Percentiles rank a stretch among this genome's conserved stretches.
These are phyloP conservation scores for Collybiopsis luxurians DNA, from an alignment of 768 basidiomycete species.

Conservation along the genomic window DNA sequence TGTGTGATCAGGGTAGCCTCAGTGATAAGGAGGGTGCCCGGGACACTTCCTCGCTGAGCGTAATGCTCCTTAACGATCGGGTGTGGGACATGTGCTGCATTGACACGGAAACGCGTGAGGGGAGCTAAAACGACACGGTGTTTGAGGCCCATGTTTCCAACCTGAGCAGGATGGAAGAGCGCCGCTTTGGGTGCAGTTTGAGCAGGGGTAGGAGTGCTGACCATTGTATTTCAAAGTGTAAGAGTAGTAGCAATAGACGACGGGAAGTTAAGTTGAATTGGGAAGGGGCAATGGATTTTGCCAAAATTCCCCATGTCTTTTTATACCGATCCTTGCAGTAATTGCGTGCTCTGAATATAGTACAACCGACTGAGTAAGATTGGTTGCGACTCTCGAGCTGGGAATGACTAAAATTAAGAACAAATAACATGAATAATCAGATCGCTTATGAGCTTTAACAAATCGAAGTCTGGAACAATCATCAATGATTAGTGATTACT, in stretches of 20 bases:
- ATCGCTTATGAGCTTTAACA: too few species aligned
- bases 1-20: constrained; percentile 37
- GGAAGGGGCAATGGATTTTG: too few species aligned
- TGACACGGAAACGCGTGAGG: constrained; percentile 28
- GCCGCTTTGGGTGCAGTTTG: constrained; percentile 3
- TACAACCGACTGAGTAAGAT: too few species aligned
- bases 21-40: constrained; percentile 36
- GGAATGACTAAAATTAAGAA: too few species aligned
- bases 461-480: too few species aligned
- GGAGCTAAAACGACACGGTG: constrained; percentile 35
- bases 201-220: neutral
- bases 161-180: constrained; percentile 27
- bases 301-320: too few species aligned
- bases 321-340: too few species aligned
- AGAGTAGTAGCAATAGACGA: neutral
- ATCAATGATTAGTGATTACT: too few species aligned
- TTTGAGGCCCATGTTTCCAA: constrained; percentile 22
- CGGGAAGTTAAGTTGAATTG: too few species aligned
- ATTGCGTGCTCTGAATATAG: too few species aligned
- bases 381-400: too few species aligned
- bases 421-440: too few species aligned
- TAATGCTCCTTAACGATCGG: constrained; percentile 26
- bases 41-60: constrained; percentile 24
- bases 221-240: neutral
- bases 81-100: constrained; percentile 18